Conservation (phyloP, 495 filamentous ascomycete genomes). For the Trichoderma gamsii region DNA sequence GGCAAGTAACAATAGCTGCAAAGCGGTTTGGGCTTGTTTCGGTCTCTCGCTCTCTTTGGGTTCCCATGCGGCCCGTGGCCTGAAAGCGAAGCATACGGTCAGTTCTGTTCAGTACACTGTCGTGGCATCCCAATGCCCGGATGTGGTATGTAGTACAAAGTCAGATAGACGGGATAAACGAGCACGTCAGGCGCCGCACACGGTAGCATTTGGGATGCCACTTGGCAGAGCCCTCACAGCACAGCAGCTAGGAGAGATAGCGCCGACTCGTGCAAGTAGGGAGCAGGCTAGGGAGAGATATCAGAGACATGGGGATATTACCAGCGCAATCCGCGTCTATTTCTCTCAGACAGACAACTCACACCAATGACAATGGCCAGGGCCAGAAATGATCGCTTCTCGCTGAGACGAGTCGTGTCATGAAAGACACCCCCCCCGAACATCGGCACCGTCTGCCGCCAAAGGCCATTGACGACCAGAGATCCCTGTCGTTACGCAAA, state of each 20-base stretch:
- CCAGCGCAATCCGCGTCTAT: conserved; percentile 8
- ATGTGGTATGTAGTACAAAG: background rate
- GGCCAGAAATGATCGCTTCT: background rate
- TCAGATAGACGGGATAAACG: conserved; percentile 8
- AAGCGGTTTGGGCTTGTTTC: background rate
- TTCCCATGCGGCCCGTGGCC: background rate
- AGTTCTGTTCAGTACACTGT: background rate
- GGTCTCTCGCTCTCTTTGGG: conserved; percentile 6
- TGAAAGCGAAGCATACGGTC: background rate
- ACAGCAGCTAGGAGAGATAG: conserved; percentile 3
- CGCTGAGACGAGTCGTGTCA: background rate
- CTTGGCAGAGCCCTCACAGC: background rate
- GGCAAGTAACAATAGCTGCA: background rate
- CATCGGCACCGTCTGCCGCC: conserved; percentile 13
- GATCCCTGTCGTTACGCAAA: conserved; percentile 6
- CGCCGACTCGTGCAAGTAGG: background rate
- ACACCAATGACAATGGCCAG: background rate
- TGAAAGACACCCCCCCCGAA: conserved; percentile 6
- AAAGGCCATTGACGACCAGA: background rate
- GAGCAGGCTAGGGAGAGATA: background rate
- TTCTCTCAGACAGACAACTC: background rate
- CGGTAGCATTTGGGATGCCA: conserved; percentile 12
- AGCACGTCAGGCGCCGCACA: conserved; percentile 9
- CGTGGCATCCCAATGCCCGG: too few species aligned
- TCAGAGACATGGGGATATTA: background rate